Base-by-base conservation (phyloP, 1,139 yeast species). In the Williopsis jadinii region DNA sequence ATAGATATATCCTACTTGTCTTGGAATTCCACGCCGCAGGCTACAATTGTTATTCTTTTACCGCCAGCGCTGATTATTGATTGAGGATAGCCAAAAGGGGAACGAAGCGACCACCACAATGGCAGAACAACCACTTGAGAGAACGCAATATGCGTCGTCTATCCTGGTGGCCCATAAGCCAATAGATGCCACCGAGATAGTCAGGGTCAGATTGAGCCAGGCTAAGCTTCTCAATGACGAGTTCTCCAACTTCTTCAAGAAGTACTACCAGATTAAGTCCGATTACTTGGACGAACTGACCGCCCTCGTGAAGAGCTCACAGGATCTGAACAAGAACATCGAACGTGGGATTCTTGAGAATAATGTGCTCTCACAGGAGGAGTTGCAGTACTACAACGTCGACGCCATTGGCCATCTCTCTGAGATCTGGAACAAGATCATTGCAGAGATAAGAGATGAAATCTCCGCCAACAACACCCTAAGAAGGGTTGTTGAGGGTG, bases 381-480 rank as follows among this genome's bases (percentile, higher is more conserved):
- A 61, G 41, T 48, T 60, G 46, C 60, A 61, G 40, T 59, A 64
- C 46, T 56, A 63, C 34, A 66, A 66, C 34, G 73, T 80, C 41
- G 70, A 70, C 43, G 64, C 72, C 2, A 68, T 77, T 46, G 85
- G 86, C 27, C 66, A 74, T 41, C 65, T 78, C 40, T 67, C 73
- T 28, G 71, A 71, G 37, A 58, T 80, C 41, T 82, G 87, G 86
- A 67, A 69, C 45, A 70, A 78, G 36, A 66, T 80, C 35, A 59
- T 81, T 31, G 67, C 67, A 32, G 70, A 75, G 34, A 61, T 82
- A 33, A 69, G 72, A 51, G 64, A 70, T 31, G 85, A 82, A 53
- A 64, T 76, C 40, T 66, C 68, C 34, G 63, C 76, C 30, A 74
- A 73, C 52, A 80, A 77, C 43, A 61, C 67, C 30, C 66, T 77